Evolutionary conservation across 2,329 filamentous ascomycete species (phyloP).

Genomic region (Hirsutella rhossiliensis): DNA sequence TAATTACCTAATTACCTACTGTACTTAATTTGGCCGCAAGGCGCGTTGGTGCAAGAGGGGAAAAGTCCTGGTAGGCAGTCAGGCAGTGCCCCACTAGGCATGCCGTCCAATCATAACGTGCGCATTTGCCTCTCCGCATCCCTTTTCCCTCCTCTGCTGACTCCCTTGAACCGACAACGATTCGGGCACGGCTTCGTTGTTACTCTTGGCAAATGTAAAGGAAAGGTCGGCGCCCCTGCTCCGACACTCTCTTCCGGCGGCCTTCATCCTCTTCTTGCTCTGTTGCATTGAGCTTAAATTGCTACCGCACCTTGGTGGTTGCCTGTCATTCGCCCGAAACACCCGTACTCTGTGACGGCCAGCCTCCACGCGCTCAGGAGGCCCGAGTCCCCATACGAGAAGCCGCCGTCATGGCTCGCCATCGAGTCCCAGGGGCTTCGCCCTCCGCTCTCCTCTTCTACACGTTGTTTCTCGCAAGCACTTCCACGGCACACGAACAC

Average conservation of each 20-base stretch:
- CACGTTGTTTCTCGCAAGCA: conserved; percentile 11
- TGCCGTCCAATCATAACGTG: background rate
- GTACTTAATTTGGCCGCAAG: no score
- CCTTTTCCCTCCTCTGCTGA: background rate
- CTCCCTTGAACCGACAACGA: background rate
- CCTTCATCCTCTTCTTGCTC: background rate
- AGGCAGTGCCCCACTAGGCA: background rate
- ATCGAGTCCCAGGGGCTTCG: conserved; percentile 4
- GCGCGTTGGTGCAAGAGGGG: background rate
- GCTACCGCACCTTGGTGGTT: background rate
- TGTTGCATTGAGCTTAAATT: no score
- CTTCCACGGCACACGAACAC: conserved; percentile 34
- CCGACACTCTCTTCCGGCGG: background rate
- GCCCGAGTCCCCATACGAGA: background rate
- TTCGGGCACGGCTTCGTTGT: background rate
- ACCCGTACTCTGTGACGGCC: background rate
- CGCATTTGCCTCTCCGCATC: conserved; percentile 1
- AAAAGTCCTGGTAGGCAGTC: background rate
- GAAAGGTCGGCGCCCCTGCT: background rate
- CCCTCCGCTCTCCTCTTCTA: conserved; percentile 8
- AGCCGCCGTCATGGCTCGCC: conserved; percentile 9
- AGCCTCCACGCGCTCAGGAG: conserved; percentile 2
- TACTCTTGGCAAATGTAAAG: background rate
- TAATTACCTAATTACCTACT: no score
- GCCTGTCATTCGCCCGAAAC: conserved; percentile 1